Evolutionary conservation across 2,329 filamentous ascomycete species (phyloP), one percentile per base, ranked within the genome.

Genomic region (Pseudopithomyces chartarum): DNA sequence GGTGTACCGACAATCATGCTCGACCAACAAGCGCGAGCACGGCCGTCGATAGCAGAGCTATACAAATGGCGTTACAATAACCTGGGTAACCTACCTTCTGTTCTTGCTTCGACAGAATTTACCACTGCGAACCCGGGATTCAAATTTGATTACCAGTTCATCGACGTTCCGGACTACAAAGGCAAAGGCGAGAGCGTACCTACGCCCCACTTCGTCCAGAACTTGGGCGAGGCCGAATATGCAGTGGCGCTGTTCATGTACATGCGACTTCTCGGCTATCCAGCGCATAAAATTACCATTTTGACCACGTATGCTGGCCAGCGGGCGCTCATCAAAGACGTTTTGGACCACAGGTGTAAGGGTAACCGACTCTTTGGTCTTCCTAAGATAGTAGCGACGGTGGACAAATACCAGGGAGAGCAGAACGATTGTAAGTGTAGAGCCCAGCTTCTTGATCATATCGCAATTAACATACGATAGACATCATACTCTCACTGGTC

Each of bases 371-470:
- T 98, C 19, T 99, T 99, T 77, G 93, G 94, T 8, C 80, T 97
- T 75, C 95, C 95, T 17, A 90, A 89, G 76, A 89, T 90, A 52
- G 91, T 99, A 26, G 93, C 91, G 3, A 99, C 96, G 5, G 94
- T 99, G 61, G 95, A 99, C 80, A 97, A 97, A 76, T 99, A 98
- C 71, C 95, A 99, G 80, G 96, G 95, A 74, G 95, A 99, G 81
- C 95, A 99, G 78, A 99, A 99, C 77, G 95, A 99, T 71, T 98
- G 91, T 95, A 83, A 83, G 90, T 86, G 7, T 11, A 54, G 1
- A 13, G 4, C 13, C 19, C 22, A 29, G 23, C 6, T 40, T 32
- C 38, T 17, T 17, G 47, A 7, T n/a, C 11, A 44, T 5, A 19
- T 11, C 13, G 44, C 34, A 29, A 7, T 58, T 68, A 59, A 66